Conservation (phyloP, 2,329 filamentous ascomycete species). For the Fusarium brevicatenulatum region DNA sequence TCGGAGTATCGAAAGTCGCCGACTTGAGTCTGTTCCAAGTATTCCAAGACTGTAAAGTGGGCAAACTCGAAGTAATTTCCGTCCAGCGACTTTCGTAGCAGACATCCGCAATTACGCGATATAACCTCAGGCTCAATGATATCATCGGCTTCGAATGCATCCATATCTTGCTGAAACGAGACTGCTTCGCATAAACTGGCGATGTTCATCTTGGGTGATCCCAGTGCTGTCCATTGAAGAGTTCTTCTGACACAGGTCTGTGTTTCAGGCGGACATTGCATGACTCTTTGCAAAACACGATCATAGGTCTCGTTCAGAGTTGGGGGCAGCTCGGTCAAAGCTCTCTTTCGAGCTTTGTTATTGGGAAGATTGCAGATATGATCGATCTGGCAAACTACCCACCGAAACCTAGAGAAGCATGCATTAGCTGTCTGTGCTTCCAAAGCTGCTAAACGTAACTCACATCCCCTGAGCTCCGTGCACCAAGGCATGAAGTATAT, state of each 20-base stretch:
- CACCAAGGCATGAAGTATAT: background rate
- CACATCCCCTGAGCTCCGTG: background rate
- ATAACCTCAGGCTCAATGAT: too few species aligned
- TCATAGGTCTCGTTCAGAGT: conserved; percentile 14
- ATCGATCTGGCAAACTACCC: background rate
- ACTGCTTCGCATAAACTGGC: too few species aligned
- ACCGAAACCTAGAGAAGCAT: conserved; percentile 7
- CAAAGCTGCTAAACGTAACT: fast-evolving
- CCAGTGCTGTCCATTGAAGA: background rate
- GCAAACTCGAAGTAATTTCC: too few species aligned
- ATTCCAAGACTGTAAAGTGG: too few species aligned
- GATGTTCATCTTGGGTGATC: too few species aligned
- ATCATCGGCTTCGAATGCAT: too few species aligned
- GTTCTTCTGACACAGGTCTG: background rate
- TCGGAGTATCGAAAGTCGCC: too few species aligned
- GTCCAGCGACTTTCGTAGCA: too few species aligned
- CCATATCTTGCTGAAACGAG: too few species aligned
- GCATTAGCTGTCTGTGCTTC: too few species aligned
- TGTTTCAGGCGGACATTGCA: background rate
- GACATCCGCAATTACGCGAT: too few species aligned
- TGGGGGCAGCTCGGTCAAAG: background rate
- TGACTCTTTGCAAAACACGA: background rate
- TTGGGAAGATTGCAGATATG: background rate
- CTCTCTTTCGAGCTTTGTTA: conserved; percentile 3
- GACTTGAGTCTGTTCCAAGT: too few species aligned